Evolutionary conservation across 2,329 filamentous ascomycete species (phyloP).

Genomic region (Aspergillus phoenicis): DNA sequence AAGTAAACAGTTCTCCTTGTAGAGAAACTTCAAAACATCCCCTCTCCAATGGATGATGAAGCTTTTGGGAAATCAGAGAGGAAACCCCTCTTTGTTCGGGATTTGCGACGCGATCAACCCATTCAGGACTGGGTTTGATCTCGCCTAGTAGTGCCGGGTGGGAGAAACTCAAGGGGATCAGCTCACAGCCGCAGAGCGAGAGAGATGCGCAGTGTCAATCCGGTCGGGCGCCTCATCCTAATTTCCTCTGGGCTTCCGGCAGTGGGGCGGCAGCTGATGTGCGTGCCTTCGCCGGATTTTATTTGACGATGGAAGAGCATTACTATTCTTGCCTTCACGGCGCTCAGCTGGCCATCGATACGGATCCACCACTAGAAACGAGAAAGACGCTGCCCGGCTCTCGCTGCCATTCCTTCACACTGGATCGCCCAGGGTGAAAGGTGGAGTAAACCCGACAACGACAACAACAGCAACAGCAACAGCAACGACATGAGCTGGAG

Average conservation of each 20-base stretch:
- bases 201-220: not conserved
- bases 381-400: constrained; percentile 3
- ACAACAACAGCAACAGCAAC: not conserved
- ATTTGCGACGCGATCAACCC: not conserved
- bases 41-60: not conserved
- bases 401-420: not conserved
- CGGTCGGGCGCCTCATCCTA: constrained; percentile 13
- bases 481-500: not conserved
- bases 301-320: not conserved
- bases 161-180: not conserved
- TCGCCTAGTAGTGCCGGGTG: not conserved
- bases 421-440: constrained; percentile 2
- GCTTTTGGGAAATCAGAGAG: not conserved
- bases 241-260: constrained; percentile 4
- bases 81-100: too few relatives aligned
- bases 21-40: constrained; percentile 25
- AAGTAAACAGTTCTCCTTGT: constrained; percentile 25
- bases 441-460: constrained; percentile 5
- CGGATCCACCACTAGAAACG: constrained; percentile 2
- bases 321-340: constrained; percentile 2
- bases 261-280: constrained; percentile 15
- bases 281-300: constrained; percentile 3
- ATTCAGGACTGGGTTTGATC: not conserved
- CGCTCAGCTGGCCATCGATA: constrained; percentile 1
- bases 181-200: not conserved